Evolutionary conservation across 495 filamentous ascomycete species (phyloP), one percentile per base, ranked within the genome.

Genomic region (Jackrogersella multiformis): DNA sequence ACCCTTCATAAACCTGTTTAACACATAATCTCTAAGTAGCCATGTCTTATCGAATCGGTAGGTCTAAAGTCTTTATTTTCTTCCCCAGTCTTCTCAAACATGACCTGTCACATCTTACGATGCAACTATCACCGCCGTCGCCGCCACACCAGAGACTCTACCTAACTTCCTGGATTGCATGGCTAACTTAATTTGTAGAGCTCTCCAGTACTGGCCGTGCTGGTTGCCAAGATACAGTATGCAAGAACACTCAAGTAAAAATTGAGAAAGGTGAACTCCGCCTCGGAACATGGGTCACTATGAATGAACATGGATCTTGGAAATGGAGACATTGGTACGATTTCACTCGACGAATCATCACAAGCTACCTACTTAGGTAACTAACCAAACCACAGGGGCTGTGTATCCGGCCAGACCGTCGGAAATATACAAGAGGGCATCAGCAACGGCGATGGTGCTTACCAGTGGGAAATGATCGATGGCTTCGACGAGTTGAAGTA

Each of bases 301-400:
- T 84, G 23, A 64, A 72, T 39, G 76, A 78, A 0, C 68, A 76
- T 49, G 79, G 70, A 8, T 76, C 78, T 59, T 95, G 84, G 82
- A 70, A 72, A 45, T 97, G 87, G 86, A 85, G 87, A 59, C 93
- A 97, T 74, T 97, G 93, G 93, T 94, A 79, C 71, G 84, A 59
- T 30, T 36, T 30, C 26, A 53, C 52, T 49, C 32, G 24, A 52
- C 10, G 54, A 42, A 53, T 64, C 16, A 48, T 13, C 6, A 15
- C 18, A 28, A 60, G 21, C 30, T 48, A 12, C 56, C 16, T 38
- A n/a, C n/a, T n/a, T n/a, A n/a, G n/a, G n/a, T 34, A 26, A 49
- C 55, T 57, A 57, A 46, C 23, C 9, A n/a, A 16, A 60, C 44
- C 49, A 13, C 23, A 94, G 92, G 92, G 92, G 92, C n/a, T 96